phyloP scores from a whole-genome alignment of 2,329 filamentous ascomycete species.

The Aureobasidium lini region DNA sequence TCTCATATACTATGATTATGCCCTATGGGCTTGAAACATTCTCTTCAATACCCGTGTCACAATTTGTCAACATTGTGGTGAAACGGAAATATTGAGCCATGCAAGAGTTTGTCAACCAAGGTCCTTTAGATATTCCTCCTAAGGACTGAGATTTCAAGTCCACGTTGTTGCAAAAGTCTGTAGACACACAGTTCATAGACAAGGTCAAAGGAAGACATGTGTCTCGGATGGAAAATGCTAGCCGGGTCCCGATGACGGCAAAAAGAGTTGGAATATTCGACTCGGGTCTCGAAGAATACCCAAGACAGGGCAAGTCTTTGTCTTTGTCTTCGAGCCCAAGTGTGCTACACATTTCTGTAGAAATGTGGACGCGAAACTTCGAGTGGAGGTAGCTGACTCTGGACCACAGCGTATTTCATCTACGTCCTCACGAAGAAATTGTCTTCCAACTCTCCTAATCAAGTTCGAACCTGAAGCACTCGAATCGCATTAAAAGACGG shows the following conservation, averaged over 20 bases:
- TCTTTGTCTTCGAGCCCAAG: background rate
- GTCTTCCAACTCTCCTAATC: too few species aligned
- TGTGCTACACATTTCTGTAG: too few species aligned
- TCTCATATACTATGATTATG: background rate
- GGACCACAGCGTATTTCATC: too few species aligned
- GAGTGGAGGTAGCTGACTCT: background rate
- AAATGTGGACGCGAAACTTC: background rate
- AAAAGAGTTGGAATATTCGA: background rate
- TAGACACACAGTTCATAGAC: background rate
- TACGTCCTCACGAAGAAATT: too few species aligned
- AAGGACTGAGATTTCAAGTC: background rate
- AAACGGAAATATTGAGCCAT: too few species aligned
- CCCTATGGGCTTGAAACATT: background rate
- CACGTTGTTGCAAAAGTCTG: too few species aligned
- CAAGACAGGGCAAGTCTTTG: background rate
- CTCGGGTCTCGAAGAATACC: background rate
- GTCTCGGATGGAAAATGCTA: background rate
- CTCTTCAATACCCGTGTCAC: background rate
- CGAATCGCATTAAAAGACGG: too few species aligned
- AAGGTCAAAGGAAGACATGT: background rate
- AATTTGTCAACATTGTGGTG: background rate
- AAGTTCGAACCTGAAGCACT: too few species aligned
- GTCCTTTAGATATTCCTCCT: too few species aligned
- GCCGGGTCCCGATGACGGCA: background rate
- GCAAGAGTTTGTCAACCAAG: too few species aligned